Evolutionary conservation across 2,329 filamentous ascomycete species (phyloP).

Genomic region (Lasiodiplodia citricola): DNA sequence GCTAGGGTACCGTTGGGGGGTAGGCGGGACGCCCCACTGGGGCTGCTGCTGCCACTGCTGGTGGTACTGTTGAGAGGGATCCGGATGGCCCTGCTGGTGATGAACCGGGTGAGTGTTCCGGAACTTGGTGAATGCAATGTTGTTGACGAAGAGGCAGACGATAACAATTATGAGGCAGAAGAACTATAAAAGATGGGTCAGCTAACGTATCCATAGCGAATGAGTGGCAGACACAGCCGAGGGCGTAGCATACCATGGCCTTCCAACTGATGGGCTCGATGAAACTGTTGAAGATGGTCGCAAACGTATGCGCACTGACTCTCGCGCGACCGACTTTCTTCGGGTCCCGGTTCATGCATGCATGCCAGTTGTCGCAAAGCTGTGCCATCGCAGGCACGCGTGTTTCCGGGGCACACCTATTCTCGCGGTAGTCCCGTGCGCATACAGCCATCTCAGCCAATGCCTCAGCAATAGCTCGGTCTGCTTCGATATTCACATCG

Average conservation of each 20-base stretch:
- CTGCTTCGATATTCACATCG: conserved; percentile 76
- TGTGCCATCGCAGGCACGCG: conserved; percentile 74
- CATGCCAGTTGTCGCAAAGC: conserved; percentile 79
- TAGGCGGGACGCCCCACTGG: conserved; percentile 10
- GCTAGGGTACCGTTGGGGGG: conserved; percentile 10
- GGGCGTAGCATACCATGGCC: conserved; percentile 62
- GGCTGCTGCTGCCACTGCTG: conserved; percentile 26
- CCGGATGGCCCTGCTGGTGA: conserved; percentile 15
- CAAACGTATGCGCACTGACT: conserved; percentile 85
- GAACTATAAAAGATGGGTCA: conserved; percentile 47
- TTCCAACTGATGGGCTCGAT: conserved; percentile 90
- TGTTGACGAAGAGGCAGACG: conserved; percentile 61
- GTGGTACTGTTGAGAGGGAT: conserved; percentile 29
- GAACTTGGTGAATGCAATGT: conserved; percentile 64
- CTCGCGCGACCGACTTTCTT: conserved; percentile 77
- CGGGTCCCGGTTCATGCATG: conserved; percentile 86
- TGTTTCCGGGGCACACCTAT: conserved; percentile 71
- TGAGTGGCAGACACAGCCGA: neutral
- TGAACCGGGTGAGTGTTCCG: conserved; percentile 44
- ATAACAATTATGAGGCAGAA: conserved; percentile 56
- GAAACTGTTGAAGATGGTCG: conserved; percentile 92
- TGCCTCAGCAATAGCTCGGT: conserved; percentile 70
- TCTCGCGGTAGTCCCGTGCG: conserved; percentile 73
- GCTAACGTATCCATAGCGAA: neutral
- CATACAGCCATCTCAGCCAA: conserved; percentile 77